Percentiles rank a stretch among this genome's conserved stretches.
phyloP scores from a whole-genome alignment of 805 yeast genomes.

The Myxozyma sirexii region DNA sequence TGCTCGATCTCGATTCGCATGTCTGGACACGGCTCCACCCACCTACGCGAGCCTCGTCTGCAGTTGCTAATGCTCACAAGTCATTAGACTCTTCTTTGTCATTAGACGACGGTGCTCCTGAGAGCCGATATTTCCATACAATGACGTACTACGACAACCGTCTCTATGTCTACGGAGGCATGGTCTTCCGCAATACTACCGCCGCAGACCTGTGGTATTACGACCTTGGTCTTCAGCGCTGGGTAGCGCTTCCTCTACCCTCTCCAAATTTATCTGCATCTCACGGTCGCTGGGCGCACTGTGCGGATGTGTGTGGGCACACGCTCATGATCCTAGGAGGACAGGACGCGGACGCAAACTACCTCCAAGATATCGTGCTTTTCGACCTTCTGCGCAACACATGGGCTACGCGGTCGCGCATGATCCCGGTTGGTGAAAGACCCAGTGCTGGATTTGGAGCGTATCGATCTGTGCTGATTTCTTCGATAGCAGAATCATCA shows the following conservation, averaged over 20 bases:
- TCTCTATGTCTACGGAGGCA: conserved; percentile 27
- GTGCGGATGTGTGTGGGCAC: conserved; percentile 20
- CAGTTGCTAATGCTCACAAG: not conserved
- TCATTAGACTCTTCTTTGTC: not conserved
- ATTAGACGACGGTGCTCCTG: conserved; percentile 16
- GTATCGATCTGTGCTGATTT: conserved; percentile 15
- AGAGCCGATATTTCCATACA: conserved; percentile 24
- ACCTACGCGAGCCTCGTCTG: not conserved
- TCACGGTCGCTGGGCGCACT: conserved; percentile 29
- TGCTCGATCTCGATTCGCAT: conserved; percentile 21
- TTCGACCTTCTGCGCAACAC: conserved; percentile 21
- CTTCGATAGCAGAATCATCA: not conserved
- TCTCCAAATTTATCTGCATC: not conserved
- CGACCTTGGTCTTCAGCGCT: conserved; percentile 6
- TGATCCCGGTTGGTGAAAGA: not conserved
- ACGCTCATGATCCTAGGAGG: conserved; percentile 31
- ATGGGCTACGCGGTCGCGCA: conserved; percentile 14
- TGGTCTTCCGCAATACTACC: conserved; percentile 1
- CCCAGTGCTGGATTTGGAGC: conserved; percentile 15
- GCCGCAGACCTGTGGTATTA: conserved; percentile 26
- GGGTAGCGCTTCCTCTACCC: conserved; percentile 17
- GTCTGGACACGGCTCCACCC: conserved; percentile 19
- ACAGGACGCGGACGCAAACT: conserved; percentile 26
- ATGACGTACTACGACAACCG: conserved; percentile 14
- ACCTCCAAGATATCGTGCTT: conserved; percentile 20